These are phyloP conservation scores for Cordia subcordata DNA, from an alignment of 257 asterid genomes.

Conservation along the genomic window DNA sequence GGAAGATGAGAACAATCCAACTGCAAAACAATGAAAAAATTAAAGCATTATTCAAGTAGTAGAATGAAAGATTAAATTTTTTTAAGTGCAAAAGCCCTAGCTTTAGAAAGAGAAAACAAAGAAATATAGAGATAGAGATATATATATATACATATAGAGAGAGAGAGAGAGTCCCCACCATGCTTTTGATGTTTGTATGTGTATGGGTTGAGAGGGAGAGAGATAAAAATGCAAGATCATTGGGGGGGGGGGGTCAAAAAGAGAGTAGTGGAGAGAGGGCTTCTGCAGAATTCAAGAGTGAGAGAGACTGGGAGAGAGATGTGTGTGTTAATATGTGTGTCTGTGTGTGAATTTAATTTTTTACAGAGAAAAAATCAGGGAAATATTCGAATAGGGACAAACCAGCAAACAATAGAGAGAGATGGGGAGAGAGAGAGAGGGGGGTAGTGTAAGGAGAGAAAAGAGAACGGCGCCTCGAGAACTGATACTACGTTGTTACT, in stretches of 20 bases:
- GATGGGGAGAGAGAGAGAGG: not conserved
- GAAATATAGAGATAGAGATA: not conserved
- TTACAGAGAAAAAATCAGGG: not conserved
- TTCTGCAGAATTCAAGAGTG: not conserved
- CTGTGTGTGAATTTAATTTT: not conserved
- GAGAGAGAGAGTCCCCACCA: conserved; percentile 36
- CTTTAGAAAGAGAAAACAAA: not conserved
- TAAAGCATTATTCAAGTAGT: not conserved
- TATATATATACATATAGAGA: not conserved
- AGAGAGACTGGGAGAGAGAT: conserved; percentile 1
- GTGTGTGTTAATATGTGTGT: not conserved
- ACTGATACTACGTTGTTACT: conserved; percentile 32
- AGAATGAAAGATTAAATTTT: not conserved
- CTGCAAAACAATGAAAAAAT: conserved; percentile 27
- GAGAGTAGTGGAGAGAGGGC: too few species aligned
- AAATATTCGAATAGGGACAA: not conserved
- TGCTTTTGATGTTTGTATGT: conserved; percentile 2
- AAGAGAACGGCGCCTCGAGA: conserved; percentile 82
- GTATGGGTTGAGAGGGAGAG: not conserved
- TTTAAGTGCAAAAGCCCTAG: not conserved
- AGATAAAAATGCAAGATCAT: not conserved
- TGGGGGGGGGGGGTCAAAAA: not conserved
- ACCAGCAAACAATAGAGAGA: not conserved
- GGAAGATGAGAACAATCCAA: conserved; percentile 44
- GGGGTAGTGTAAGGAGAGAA: conserved; percentile 11